A percentile compares a stretch with the other conserved stretches of the same genome.
Evolutionary conservation across 148 eudicot genomes (phyloP).

Genomic region (Agrostemma githago): DNA sequence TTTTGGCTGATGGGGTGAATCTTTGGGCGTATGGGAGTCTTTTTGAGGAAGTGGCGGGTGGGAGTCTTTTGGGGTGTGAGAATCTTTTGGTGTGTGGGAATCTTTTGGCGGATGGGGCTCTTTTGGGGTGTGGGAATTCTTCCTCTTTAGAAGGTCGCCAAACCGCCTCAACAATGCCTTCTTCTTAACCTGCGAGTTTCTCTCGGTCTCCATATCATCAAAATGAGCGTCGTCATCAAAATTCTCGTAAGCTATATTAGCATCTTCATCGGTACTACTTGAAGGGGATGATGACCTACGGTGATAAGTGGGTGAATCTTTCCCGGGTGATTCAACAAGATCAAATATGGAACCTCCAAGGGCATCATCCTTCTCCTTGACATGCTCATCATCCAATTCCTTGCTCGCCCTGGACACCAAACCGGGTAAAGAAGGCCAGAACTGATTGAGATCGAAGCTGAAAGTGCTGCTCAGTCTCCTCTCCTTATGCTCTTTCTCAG

Average conservation of each 20-base stretch:
- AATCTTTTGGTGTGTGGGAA: conserved; percentile 19
- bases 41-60: conserved; percentile 4
- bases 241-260: conserved; percentile 32
- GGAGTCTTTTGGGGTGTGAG: conserved; percentile 13
- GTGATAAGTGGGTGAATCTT: conserved; percentile 10
- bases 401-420: conserved; percentile 21
- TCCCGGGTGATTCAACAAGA: conserved; percentile 33
- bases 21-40: conserved; percentile 16
- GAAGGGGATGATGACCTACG: conserved; percentile 27
- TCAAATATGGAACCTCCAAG: conserved; percentile 75
- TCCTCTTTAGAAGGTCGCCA: conserved; percentile 53
- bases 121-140: conserved; percentile 21
- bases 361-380: conserved; percentile 48
- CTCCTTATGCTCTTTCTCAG: conserved; percentile 27
- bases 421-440: conserved; percentile 30
- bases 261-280: conserved; percentile 30
- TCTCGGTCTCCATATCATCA: conserved; percentile 44
- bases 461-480: conserved; percentile 26
- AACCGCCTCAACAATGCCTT: conserved; percentile 49
- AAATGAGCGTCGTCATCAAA: conserved; percentile 37
- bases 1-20: background rate
- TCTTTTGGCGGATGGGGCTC: conserved; percentile 18
- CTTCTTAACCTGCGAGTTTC: conserved; percentile 35
- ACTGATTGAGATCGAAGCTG: conserved; percentile 43
- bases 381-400: conserved; percentile 38